A percentile compares a stretch with the other conserved stretches of the same genome.
Evolutionary conservation across 1,139 yeast genomes (phyloP).

Genomic region (Lodderomyces beijingensis): DNA sequence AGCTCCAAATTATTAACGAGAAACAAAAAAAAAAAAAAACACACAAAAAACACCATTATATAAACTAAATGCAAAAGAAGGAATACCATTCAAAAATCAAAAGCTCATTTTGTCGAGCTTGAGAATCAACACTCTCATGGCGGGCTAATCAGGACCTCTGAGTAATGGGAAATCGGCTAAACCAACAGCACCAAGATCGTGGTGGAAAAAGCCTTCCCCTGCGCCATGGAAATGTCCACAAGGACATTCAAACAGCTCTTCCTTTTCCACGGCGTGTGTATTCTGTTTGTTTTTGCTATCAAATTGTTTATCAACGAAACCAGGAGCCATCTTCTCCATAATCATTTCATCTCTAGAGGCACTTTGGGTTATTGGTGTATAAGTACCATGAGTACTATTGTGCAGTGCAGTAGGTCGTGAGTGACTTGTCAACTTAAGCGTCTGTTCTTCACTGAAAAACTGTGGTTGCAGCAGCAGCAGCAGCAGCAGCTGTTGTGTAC

Average conservation of each 20-base stretch:
- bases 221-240: constrained; percentile 38
- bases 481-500: no score
- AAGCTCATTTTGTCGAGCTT: no score
- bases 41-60: no score
- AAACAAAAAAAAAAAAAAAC: no score
- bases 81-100: no score
- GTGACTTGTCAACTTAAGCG: constrained; percentile 5
- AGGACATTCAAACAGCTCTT: constrained; percentile 25
- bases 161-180: constrained; percentile 23
- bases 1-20: no score
- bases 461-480: not conserved
- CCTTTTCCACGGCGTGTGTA: no score
- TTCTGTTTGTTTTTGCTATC: not conserved
- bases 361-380: constrained; percentile 12
- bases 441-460: constrained; percentile 2
- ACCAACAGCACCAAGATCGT: constrained; percentile 31
- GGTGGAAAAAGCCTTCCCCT: constrained; percentile 22
- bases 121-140: no score
- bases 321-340: not conserved
- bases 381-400: constrained; percentile 10
- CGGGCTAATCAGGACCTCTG: constrained; percentile 37
- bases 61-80: no score
- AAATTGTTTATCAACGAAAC: not conserved
- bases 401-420: no score
- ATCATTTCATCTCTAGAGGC: constrained; percentile 5